Conservation (phyloP, 495 filamentous ascomycete genomes). For the Aspergillus mulundensis region DNA sequence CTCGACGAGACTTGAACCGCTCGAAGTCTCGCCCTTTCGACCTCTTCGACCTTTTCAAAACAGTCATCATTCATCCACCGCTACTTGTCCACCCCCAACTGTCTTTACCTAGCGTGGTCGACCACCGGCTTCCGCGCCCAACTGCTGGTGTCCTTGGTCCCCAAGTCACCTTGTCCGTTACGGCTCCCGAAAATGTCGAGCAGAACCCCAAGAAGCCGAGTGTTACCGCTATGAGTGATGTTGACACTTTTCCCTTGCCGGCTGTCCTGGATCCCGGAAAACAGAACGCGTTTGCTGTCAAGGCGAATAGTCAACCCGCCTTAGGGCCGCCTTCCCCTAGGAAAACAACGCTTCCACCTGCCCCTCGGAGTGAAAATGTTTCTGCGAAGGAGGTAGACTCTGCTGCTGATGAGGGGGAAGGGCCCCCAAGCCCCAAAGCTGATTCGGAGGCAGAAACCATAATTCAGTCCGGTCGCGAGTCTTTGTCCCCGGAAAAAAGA, state of each 20-base stretch:
- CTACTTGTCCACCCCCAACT: not conserved
- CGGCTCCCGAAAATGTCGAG: slow-evolving; percentile 50
- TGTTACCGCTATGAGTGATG: slow-evolving; percentile 53
- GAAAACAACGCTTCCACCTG: slow-evolving; percentile 20
- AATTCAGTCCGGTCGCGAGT: slow-evolving; percentile 69
- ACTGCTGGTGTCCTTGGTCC: slow-evolving; percentile 38
- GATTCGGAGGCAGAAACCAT: slow-evolving; percentile 83
- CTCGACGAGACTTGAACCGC: not conserved
- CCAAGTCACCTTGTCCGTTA: slow-evolving; percentile 31
- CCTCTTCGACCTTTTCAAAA: not conserved
- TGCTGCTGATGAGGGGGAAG: slow-evolving; percentile 31
- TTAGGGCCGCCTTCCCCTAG: slow-evolving; percentile 26
- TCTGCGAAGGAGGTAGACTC: slow-evolving; percentile 22
- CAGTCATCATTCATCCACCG: slow-evolving; percentile 1
- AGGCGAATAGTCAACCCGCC: slow-evolving; percentile 26
- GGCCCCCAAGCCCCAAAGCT: slow-evolving; percentile 39
- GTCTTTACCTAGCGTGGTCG: slow-evolving; percentile 20
- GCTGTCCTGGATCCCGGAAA: slow-evolving; percentile 41
- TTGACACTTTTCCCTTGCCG: slow-evolving; percentile 42
- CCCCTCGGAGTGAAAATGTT: slow-evolving; percentile 20
- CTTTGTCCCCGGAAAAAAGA: slow-evolving; percentile 62
- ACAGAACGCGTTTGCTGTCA: slow-evolving; percentile 35
- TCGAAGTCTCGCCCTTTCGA: not conserved
- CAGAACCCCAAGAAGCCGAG: slow-evolving; percentile 39
- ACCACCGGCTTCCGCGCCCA: slow-evolving; percentile 37